Base-by-base conservation (phyloP, 192 early-diverging fungal genomes). In the Coemansia sp. region DNA sequence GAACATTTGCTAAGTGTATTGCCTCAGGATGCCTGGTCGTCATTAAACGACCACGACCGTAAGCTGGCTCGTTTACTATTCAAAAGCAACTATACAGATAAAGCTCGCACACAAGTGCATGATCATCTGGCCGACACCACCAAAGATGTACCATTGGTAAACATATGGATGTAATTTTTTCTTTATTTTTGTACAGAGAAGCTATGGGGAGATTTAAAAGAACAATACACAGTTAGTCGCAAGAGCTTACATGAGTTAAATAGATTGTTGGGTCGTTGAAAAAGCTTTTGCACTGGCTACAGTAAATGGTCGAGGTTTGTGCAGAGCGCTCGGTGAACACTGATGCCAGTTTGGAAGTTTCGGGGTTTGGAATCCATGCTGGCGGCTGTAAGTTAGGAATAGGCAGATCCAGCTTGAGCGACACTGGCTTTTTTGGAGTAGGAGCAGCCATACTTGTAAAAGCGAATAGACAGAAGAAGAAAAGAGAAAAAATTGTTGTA, bases 221-320 rank as follows among this genome's bases (percentile, higher is more conserved):
- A 26, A 18, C 13, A 15, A 18, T 19, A 28, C 8, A 43, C 9
- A 6, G 0, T 12, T 44, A 57, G 46, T 57, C 58, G 33, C 70
- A 72, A 3, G 39, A 15, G 23, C 42, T 40, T 13, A 73, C 66
- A 23, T 73, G 70, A 15, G 21, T 26, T 28, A 26, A 67, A 30
- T 46, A 73, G 3, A 52, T 26, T 7, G 51, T 18, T 13, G 70
- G 70, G 41, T 47, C 50, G 6, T 40, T 14, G 52, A 59, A 73
- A 30, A 50, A 73, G 14, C 10, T n/a, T n/a, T 57, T 45, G 64
- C 70, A 73, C 46, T 73, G 70, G 64, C 70, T 73, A 52, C 70
- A 73, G 47, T 73, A 73, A 2, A 73, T 50, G 15, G 53, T 12
- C 12, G 53, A 14, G 8, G n/a, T 28, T 20, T 12, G n/a, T 9